These are phyloP conservation scores for Stephanodiscus triporus DNA, from an alignment of 108 stramenopile genomes.

Conservation along the genomic window DNA sequence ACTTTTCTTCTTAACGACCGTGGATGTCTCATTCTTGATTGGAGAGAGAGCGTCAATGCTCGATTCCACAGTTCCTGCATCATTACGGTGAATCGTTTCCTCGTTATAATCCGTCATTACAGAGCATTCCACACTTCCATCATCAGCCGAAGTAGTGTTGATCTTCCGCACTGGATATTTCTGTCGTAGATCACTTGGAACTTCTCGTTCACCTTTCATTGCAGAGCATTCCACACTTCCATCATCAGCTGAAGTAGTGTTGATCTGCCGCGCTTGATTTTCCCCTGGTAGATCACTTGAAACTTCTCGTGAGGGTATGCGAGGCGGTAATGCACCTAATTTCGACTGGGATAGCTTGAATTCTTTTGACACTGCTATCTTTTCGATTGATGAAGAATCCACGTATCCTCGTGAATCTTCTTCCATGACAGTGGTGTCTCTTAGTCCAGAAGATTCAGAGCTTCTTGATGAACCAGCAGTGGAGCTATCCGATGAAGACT, in stretches of 20 bases:
- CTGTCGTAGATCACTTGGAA: background rate
- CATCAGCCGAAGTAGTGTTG: background rate
- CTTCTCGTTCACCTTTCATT: background rate
- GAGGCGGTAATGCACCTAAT: background rate
- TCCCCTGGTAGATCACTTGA: background rate
- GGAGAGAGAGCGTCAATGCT: background rate
- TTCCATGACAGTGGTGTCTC: background rate
- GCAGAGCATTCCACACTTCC: constrained; percentile 6
- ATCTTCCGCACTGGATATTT: background rate
- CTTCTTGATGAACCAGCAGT: background rate
- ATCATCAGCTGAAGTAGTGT: background rate
- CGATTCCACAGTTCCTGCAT: too few relatives aligned
- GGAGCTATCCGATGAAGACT: background rate
- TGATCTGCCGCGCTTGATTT: background rate
- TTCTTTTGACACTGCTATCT: background rate
- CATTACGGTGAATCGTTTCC: background rate
- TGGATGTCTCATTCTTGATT: constrained; percentile 3
- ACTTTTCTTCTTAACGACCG: background rate
- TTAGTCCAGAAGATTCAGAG: background rate
- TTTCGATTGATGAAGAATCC: background rate
- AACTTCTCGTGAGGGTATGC: constrained; percentile 1
- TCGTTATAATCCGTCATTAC: background rate
- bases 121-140: background rate
- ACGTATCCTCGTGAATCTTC: background rate
- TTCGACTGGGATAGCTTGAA: background rate